Conservation (phyloP, 2,329 filamentous ascomycete genomes). For the Pseudogymnoascus sp. region DNA sequence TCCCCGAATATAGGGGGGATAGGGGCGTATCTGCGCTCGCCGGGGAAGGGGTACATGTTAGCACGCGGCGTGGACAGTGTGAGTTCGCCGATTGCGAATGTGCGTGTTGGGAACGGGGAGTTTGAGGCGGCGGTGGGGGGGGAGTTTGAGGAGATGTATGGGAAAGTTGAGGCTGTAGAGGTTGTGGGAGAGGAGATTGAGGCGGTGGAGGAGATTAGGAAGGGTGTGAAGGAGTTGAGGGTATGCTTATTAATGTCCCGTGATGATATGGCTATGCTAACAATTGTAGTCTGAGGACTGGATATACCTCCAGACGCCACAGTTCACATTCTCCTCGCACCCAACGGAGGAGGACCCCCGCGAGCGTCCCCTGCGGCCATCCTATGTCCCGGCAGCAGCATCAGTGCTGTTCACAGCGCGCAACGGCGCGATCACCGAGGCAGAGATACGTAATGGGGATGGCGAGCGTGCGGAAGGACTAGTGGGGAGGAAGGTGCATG, state of each 20-base stretch:
- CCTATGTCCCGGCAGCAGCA: slow-evolving; percentile 39
- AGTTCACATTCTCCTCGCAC: slow-evolving; percentile 63
- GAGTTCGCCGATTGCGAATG: slow-evolving; percentile 73
- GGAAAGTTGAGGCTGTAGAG: slow-evolving; percentile 28
- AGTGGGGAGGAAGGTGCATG: slow-evolving; percentile 36
- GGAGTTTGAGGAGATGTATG: slow-evolving; percentile 64
- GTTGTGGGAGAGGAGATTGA: slow-evolving; percentile 35
- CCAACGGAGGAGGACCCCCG: slow-evolving; percentile 46
- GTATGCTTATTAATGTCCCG: slow-evolving; percentile 31
- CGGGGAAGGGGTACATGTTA: slow-evolving; percentile 65
- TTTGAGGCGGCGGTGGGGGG: slow-evolving; percentile 46
- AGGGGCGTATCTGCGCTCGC: slow-evolving; percentile 64
- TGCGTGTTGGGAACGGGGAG: slow-evolving; percentile 49
- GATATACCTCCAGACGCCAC: slow-evolving; percentile 80
- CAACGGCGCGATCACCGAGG: slow-evolving; percentile 19
- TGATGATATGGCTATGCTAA: slow-evolving; percentile 19
- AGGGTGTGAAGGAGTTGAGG: slow-evolving; percentile 55
- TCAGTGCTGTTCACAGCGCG: slow-evolving; percentile 17
- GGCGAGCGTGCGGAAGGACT: neutral
- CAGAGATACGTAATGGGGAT: slow-evolving; percentile 1
- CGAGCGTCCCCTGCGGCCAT: slow-evolving; percentile 42
- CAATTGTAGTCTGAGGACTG: slow-evolving; percentile 52
- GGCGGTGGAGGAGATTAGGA: slow-evolving; percentile 45
- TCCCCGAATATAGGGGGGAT: slow-evolving; percentile 68
- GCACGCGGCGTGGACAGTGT: slow-evolving; percentile 88